phyloP scores from a whole-genome alignment of 2,329 filamentous ascomycete genomes.

The Talaromyces albobiverticillius region DNA sequence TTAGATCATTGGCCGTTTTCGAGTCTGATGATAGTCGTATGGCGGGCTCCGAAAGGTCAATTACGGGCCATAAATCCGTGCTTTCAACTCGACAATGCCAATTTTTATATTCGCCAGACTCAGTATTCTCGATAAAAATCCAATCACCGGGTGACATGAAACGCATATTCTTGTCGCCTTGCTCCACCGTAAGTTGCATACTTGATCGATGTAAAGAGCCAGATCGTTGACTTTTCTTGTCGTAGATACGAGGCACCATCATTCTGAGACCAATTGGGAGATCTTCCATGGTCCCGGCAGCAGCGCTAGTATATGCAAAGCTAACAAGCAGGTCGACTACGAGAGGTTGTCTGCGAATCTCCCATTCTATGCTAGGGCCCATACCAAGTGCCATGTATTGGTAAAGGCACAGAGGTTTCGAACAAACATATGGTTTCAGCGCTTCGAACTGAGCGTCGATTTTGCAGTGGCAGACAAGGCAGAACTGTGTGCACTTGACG shows the following conservation, averaged over 20 bases:
- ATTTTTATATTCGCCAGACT: slow-evolving; percentile 7
- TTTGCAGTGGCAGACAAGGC: slow-evolving; percentile 75
- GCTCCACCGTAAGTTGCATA: slow-evolving; percentile 2
- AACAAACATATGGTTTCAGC: slow-evolving; percentile 67
- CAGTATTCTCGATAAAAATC: slow-evolving; percentile 39
- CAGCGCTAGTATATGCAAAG: slow-evolving; percentile 68
- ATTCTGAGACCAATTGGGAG: slow-evolving; percentile 59
- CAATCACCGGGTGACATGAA: slow-evolving; percentile 51
- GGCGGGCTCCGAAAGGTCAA: slow-evolving; percentile 35
- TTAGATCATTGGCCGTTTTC: background rate
- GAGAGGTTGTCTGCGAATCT: slow-evolving; percentile 73
- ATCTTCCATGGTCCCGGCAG: slow-evolving; percentile 41
- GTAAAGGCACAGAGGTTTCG: slow-evolving; percentile 71
- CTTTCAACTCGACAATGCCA: slow-evolving; percentile 52
- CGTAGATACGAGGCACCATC: slow-evolving; percentile 42
- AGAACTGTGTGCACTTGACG: slow-evolving; percentile 79
- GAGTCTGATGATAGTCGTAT: background rate
- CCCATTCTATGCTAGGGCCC: slow-evolving; percentile 79
- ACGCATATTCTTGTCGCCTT: slow-evolving; percentile 15
- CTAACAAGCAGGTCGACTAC: slow-evolving; percentile 82
- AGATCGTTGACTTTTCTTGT: background rate
- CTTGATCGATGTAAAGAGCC: slow-evolving; percentile 1
- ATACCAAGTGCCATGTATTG: slow-evolving; percentile 87
- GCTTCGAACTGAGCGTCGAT: slow-evolving; percentile 59
- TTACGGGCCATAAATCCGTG: slow-evolving; percentile 42